Conservation (phyloP, 169 alveolate genomes). For the Theileria annulata region DNA sequence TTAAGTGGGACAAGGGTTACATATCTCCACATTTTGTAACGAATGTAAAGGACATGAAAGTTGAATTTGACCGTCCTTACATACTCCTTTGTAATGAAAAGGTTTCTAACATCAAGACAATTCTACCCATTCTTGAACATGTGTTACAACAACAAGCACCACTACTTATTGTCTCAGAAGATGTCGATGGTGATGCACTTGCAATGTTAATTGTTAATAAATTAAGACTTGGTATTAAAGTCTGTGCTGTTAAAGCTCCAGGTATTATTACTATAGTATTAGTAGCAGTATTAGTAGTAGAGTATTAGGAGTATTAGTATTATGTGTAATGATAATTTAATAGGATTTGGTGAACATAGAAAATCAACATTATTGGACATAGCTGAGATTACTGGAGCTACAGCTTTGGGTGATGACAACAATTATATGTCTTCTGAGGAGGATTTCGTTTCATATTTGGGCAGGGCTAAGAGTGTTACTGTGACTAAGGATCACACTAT, state of each 20-base stretch:
- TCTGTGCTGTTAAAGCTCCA: slow-evolving; percentile 97
- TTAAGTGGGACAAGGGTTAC: slow-evolving; percentile 97
- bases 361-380: slow-evolving; percentile 94
- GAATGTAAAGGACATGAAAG: slow-evolving; percentile 92
- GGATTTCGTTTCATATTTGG: slow-evolving; percentile 80
- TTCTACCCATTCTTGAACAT: slow-evolving; percentile 94
- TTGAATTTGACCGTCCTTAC: slow-evolving; percentile 94
- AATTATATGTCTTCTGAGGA: slow-evolving; percentile 84
- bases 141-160: slow-evolving; percentile 91
- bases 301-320: not conserved
- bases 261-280: slow-evolving; percentile 39
- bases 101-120: slow-evolving; percentile 88
- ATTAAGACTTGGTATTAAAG: slow-evolving; percentile 96
- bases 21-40: slow-evolving; percentile 98
- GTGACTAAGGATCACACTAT: slow-evolving; percentile 98
- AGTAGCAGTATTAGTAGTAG: no score
- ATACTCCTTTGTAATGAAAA: slow-evolving; percentile 94
- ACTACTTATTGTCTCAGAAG: slow-evolving; percentile 96
- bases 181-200: slow-evolving; percentile 98
- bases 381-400: slow-evolving; percentile 95
- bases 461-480: slow-evolving; percentile 92
- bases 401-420: slow-evolving; percentile 90
- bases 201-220: slow-evolving; percentile 97
- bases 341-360: slow-evolving; percentile 97
- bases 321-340: not conserved